Conservation (phyloP, 2,329 filamentous ascomycete genomes). For the Diaporthe sp. region DNA sequence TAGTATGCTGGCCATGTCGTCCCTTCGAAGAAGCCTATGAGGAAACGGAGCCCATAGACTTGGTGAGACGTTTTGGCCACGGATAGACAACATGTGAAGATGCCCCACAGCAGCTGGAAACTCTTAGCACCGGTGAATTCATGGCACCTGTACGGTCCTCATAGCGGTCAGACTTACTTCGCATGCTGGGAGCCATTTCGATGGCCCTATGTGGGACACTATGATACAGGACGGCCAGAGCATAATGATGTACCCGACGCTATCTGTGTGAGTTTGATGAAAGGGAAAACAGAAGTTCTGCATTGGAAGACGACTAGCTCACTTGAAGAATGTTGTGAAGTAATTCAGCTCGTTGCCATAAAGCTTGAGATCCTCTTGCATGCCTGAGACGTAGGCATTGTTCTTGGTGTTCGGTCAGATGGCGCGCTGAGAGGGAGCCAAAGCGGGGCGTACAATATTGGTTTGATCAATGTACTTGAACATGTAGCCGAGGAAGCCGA, state of each 20-base stretch:
- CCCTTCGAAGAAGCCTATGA: constrained; percentile 29
- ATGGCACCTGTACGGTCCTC: fast-evolving
- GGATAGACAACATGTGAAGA: constrained; percentile 27
- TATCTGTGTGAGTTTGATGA: background rate
- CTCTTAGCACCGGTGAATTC: background rate
- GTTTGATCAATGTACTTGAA: constrained; percentile 32
- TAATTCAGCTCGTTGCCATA: constrained; percentile 31
- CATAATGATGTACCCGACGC: constrained; percentile 30
- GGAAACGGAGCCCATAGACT: constrained; percentile 28
- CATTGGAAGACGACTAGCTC: background rate
- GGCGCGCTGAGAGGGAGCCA: no score
- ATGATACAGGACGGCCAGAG: constrained; percentile 31
- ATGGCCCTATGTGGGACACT: constrained; percentile 29
- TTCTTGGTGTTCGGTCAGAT: background rate
- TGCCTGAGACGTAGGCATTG: constrained; percentile 30
- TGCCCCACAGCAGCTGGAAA: constrained; percentile 15
- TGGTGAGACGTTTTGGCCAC: background rate
- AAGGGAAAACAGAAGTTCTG: background rate
- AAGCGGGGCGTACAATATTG: background rate
- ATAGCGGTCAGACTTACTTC: background rate
- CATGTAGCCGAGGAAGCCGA: constrained; percentile 32
- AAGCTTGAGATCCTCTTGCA: constrained; percentile 26
- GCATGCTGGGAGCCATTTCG: constrained; percentile 21
- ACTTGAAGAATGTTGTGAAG: constrained; percentile 33
- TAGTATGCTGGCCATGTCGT: constrained; percentile 27